Conservation (phyloP, 768 basidiomycete species). For the Lactifluus piperatus region DNA sequence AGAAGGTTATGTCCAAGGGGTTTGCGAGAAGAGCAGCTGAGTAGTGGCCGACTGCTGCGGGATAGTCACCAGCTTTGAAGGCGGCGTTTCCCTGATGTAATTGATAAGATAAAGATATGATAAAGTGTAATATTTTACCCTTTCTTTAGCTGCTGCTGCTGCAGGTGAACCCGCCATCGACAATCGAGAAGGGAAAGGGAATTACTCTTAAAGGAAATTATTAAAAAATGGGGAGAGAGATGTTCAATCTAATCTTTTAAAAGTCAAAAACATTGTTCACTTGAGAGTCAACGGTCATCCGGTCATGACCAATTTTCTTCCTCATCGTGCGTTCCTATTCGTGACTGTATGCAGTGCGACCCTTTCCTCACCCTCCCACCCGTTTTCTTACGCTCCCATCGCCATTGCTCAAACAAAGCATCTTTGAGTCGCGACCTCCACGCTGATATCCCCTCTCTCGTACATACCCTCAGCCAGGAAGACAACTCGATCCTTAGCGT, state of each 20-base stretch:
- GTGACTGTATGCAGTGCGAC: neutral
- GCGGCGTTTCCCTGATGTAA: slow-evolving; percentile 73
- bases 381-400: neutral
- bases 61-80: slow-evolving; percentile 76
- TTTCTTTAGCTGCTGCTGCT: neutral
- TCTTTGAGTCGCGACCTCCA: slow-evolving; percentile 18
- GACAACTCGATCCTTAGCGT: slow-evolving; percentile 12
- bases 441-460: slow-evolving; percentile 5
- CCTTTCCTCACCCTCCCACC: slow-evolving; percentile 9
- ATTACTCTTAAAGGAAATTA: too few relatives aligned
- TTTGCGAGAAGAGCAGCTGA: slow-evolving; percentile 71
- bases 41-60: slow-evolving; percentile 78
- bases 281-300: neutral
- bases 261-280: neutral
- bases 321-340: slow-evolving; percentile 10
- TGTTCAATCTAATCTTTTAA: neutral
- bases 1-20: slow-evolving; percentile 61
- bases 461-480: slow-evolving; percentile 12
- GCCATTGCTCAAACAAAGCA: neutral
- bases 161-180: neutral
- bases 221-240: too few relatives aligned
- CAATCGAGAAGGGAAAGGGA: too few relatives aligned
- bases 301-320: neutral
- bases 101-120: neutral
- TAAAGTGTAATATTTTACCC: neutral